These are phyloP conservation scores for Flaveria trinervia DNA, from an alignment of 129 eudicot species.

Conservation along the genomic window DNA sequence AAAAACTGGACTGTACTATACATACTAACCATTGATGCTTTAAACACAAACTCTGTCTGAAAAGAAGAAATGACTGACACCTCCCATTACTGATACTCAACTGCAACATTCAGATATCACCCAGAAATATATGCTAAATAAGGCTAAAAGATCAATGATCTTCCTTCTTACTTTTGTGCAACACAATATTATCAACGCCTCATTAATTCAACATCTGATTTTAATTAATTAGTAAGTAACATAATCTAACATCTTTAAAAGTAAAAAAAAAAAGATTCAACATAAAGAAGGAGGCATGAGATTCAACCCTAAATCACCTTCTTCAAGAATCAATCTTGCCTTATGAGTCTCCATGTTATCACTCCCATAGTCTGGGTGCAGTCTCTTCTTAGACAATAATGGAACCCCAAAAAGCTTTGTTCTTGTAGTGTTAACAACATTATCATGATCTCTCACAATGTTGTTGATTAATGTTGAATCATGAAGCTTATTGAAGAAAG, in stretches of 20 bases:
- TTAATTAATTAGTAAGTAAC: slow-evolving; percentile 21
- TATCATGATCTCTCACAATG: slow-evolving; percentile 28
- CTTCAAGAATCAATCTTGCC: slow-evolving; percentile 66
- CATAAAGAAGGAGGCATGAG: slow-evolving; percentile 93
- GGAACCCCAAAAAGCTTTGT: slow-evolving; percentile 88
- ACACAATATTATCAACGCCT: neutral
- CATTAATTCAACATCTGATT: neutral
- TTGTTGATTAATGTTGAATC: slow-evolving; percentile 28
- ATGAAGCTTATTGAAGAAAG: neutral
- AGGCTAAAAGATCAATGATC: slow-evolving; percentile 16
- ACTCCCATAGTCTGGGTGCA: slow-evolving; percentile 52
- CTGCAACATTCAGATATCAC: slow-evolving; percentile 48
- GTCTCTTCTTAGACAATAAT: slow-evolving; percentile 71
- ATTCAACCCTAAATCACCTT: slow-evolving; percentile 84
- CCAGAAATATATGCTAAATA: slow-evolving; percentile 32
- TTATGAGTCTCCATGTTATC: slow-evolving; percentile 49
- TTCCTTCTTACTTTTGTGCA: slow-evolving; percentile 31
- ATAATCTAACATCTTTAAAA: slow-evolving; percentile 24
- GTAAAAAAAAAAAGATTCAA: slow-evolving; percentile 3
- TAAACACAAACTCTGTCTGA: slow-evolving; percentile 31
- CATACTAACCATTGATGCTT: slow-evolving; percentile 9
- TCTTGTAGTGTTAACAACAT: slow-evolving; percentile 13
- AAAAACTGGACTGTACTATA: slow-evolving; percentile 5
- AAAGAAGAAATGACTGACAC: slow-evolving; percentile 32
- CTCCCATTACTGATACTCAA: slow-evolving; percentile 50